Evolutionary conservation across 345 rosid species (phyloP).

Genomic region (Arabidopsis arenosa): DNA sequence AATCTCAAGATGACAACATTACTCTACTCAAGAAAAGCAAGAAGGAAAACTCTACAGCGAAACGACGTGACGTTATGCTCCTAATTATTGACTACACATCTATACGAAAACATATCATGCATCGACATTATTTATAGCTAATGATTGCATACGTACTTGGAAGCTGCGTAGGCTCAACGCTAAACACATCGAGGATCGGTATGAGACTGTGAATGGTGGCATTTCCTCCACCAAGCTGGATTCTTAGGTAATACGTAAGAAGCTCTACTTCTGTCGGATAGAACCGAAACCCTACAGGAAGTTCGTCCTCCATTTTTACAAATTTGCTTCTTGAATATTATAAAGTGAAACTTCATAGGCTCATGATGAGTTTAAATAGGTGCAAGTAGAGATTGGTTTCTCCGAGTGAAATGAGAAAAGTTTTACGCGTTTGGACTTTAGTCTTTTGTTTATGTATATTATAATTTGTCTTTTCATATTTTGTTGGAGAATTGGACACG

Average conservation of each 20-base stretch:
- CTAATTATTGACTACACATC: background rate
- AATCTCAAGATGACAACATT: background rate
- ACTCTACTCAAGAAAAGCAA: background rate
- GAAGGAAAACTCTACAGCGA: conserved; percentile 17
- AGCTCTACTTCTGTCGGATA: conserved; percentile 69
- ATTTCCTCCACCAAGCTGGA: conserved; percentile 45
- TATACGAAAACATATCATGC: background rate
- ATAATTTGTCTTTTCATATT: conserved; percentile 33
- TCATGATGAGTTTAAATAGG: conserved; percentile 30
- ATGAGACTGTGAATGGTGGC: conserved; percentile 54
- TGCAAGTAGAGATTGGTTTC: conserved; percentile 13
- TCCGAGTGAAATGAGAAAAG: conserved; percentile 35
- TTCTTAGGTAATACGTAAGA: conserved; percentile 54
- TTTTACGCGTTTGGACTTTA: conserved; percentile 38
- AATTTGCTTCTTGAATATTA: conserved; percentile 5
- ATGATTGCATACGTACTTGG: conserved; percentile 33
- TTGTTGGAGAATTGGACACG: conserved; percentile 6
- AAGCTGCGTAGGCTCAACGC: conserved; percentile 41
- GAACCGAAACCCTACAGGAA: conserved; percentile 62
- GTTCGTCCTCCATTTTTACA: conserved; percentile 42
- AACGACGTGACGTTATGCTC: conserved; percentile 1
- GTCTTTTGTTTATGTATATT: conserved; percentile 6
- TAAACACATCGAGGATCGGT: conserved; percentile 49
- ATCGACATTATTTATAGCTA: conserved; percentile 15
- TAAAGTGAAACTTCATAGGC: background rate